These are phyloP conservation scores for Trichomonas tenax DNA, from an alignment of 208 protist genomes.

Conservation along the genomic window DNA sequence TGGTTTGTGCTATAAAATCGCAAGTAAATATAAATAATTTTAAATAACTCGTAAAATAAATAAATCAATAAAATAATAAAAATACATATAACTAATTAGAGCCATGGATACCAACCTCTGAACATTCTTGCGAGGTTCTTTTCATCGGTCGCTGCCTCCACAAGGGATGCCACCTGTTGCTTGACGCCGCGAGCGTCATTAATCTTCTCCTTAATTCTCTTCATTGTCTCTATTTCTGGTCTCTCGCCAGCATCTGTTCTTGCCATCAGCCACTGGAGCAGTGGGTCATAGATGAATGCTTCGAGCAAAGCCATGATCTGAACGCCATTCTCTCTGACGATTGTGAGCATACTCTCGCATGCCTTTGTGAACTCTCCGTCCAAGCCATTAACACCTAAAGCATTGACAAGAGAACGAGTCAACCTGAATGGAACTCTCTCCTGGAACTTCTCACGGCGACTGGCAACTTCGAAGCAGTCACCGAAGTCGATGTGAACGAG, in stretches of 20 bases:
- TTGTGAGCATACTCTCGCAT: neutral
- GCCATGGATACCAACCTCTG: conserved; percentile 26
- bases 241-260: neutral
- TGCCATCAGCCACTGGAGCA: neutral
- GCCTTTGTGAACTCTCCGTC: neutral
- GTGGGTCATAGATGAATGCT: conserved; percentile 7
- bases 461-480: conserved; percentile 13
- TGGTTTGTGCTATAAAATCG: no score
- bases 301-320: neutral
- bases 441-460: neutral
- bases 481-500: conserved; percentile 18
- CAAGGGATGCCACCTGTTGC: conserved; percentile 18
- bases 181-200: neutral
- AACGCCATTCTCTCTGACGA: neutral
- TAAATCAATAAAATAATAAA: neutral
- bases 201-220: neutral
- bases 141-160: conserved; percentile 19
- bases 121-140: conserved; percentile 25
- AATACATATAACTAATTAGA: conserved; percentile 15
- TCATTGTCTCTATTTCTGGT: neutral
- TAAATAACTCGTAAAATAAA: neutral
- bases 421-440: conserved; percentile 20
- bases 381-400: neutral
- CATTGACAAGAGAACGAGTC: neutral
- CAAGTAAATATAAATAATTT: neutral